phyloP scores from a whole-genome alignment of 2,329 filamentous ascomycete species.

The Aureobasidium sp. region DNA sequence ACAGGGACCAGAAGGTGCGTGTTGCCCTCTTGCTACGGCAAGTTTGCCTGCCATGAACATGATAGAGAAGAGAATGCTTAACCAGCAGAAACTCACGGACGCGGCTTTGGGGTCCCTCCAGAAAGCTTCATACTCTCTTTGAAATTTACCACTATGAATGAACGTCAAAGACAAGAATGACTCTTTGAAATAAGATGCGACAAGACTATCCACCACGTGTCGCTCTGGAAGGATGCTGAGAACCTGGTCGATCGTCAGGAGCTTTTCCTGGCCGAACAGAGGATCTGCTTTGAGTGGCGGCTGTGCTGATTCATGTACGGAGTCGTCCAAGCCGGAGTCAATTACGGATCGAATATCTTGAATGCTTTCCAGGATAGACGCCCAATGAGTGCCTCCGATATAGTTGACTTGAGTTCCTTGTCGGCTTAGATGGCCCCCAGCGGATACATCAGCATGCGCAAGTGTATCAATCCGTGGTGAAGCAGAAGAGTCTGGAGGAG shows the following conservation, averaged over 20 bases:
- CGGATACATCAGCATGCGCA: neutral
- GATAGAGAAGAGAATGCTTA: constrained; percentile 18
- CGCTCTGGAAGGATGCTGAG: constrained; percentile 2
- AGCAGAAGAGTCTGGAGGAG: neutral
- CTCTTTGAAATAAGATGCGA: constrained; percentile 7
- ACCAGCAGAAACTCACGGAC: constrained; percentile 18
- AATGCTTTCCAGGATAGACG: constrained; percentile 18
- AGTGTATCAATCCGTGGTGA: neutral
- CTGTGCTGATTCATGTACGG: neutral
- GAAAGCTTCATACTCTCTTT: constrained; percentile 18
- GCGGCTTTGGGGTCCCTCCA: constrained; percentile 4
- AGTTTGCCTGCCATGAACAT: constrained; percentile 13
- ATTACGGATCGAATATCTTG: constrained; percentile 13
- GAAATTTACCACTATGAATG: constrained; percentile 18
- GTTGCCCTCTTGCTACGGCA: neutral
- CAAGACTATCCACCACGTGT: neutral
- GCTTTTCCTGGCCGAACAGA: constrained; percentile 6
- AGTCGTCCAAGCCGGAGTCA: neutral
- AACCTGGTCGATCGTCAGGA: constrained; percentile 3
- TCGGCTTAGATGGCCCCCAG: constrained; percentile 14
- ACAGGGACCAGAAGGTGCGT: neutral
- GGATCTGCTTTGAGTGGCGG: neutral
- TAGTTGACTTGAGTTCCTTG: constrained; percentile 15
- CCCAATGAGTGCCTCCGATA: constrained; percentile 18
- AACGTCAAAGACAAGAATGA: constrained; percentile 6